Base-by-base conservation (phyloP, 495 filamentous ascomycete species). In the Daldinia bambusicola region DNA sequence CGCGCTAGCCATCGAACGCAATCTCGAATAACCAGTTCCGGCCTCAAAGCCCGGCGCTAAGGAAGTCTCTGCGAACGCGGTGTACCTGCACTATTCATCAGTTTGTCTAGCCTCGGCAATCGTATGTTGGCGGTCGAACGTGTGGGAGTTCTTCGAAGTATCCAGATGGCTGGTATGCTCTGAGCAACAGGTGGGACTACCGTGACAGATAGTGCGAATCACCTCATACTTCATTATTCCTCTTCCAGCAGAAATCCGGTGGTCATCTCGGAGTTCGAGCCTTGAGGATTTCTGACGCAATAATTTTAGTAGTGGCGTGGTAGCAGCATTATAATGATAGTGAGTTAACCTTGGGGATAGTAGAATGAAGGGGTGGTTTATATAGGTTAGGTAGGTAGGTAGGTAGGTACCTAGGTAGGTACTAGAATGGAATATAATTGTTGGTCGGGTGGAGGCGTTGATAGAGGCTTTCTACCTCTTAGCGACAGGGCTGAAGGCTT, bases 401-500 rank as follows among this genome's bases (percentile, higher is more conserved):
- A n/a, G n/a, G n/a, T n/a, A n/a, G n/a, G n/a, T n/a, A n/a, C n/a
- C n/a, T n/a, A n/a, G n/a, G n/a, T n/a, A n/a, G n/a, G n/a, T n/a
- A n/a, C n/a, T n/a, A n/a, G n/a, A n/a, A n/a, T n/a, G n/a, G n/a
- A n/a, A n/a, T n/a, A n/a, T n/a, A n/a, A n/a, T n/a, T n/a, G n/a
- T n/a, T n/a, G n/a, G n/a, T n/a, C n/a, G n/a, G n/a, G n/a, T n/a
- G n/a, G n/a, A n/a, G n/a, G n/a, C n/a, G n/a, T n/a, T n/a, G n/a
- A n/a, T n/a, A n/a, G n/a, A n/a, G n/a, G n/a, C n/a, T n/a, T n/a
- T n/a, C n/a, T n/a, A n/a, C n/a, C n/a, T n/a, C 6, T 6, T 40
- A 1, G 34, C 1, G 36, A 55, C 36, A 66, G 61, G 57, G 48
- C 57, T 70, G 52, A 70, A 56, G 48, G 37, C 37, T 56, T 36